Conservation (phyloP, 768 basidiomycete species). For the Mycena vulgaris region DNA sequence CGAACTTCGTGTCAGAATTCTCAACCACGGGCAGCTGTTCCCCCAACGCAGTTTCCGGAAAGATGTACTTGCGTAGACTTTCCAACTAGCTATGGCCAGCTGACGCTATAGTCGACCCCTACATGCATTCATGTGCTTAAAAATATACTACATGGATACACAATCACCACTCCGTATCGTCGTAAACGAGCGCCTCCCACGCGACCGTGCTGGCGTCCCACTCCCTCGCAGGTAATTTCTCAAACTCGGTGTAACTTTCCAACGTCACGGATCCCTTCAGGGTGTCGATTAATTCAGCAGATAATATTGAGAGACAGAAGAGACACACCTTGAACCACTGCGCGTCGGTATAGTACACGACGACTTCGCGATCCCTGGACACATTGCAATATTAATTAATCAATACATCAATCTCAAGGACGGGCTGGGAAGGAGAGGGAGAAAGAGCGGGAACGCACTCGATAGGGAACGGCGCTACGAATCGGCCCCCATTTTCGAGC, state of each 20-base stretch:
- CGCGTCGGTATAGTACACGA: slow-evolving; percentile 39
- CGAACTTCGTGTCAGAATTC: too few species aligned
- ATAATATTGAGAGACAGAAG: too few species aligned
- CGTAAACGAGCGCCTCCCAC: slow-evolving; percentile 40
- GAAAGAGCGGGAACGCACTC: slow-evolving; percentile 30
- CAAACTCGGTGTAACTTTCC: slow-evolving; percentile 40
- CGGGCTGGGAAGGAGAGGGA: not conserved
- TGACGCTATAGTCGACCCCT: too few species aligned
- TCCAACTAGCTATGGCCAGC: too few species aligned
- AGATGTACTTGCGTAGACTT: too few species aligned
- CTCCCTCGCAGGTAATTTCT: slow-evolving; percentile 36
- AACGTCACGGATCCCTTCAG: slow-evolving; percentile 19
- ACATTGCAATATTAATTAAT: too few species aligned
- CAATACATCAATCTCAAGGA: not conserved
- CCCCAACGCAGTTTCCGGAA: too few species aligned
- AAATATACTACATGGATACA: too few species aligned
- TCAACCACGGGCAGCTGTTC: too few species aligned
- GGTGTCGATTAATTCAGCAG: slow-evolving; percentile 2
- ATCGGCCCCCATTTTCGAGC: slow-evolving; percentile 43
- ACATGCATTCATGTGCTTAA: too few species aligned
- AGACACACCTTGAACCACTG: slow-evolving; percentile 40
- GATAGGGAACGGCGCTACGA: slow-evolving; percentile 44
- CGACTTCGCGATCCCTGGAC: slow-evolving; percentile 39
- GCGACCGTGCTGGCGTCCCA: slow-evolving; percentile 32
- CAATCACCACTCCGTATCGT: slow-evolving; percentile 40